A percentile compares a stretch with the other conserved stretches of the same genome.
Conservation (phyloP, 2,329 filamentous ascomycete genomes). For the Diplocarpon rosae region DNA sequence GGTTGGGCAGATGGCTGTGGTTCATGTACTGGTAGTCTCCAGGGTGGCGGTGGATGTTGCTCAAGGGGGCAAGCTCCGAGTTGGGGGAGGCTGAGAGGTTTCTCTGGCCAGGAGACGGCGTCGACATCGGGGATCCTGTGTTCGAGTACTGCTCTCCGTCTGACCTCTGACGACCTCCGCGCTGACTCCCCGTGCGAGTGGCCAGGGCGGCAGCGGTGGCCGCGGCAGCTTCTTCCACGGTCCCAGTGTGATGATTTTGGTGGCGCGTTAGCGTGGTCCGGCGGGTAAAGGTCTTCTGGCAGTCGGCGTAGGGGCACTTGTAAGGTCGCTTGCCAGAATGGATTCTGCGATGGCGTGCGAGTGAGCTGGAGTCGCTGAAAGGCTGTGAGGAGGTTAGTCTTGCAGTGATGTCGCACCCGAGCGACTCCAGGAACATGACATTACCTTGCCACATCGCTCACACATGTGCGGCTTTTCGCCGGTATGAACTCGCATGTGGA, state of each 20-base stretch:
- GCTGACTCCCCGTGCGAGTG: slow-evolving; percentile 28
- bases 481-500: slow-evolving; percentile 90
- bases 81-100: slow-evolving; percentile 70
- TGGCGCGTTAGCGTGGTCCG: slow-evolving; percentile 91
- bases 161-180: slow-evolving; percentile 45
- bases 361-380: slow-evolving; percentile 90
- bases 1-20: slow-evolving; percentile 68
- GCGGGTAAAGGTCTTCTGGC: slow-evolving; percentile 95
- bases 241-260: slow-evolving; percentile 91
- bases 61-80: slow-evolving; percentile 60
- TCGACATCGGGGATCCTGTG: slow-evolving; percentile 64
- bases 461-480: slow-evolving; percentile 98
- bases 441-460: slow-evolving; percentile 89
- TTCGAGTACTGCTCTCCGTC: slow-evolving; percentile 62
- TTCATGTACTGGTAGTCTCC: slow-evolving; percentile 66
- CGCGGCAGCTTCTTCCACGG: slow-evolving; percentile 83
- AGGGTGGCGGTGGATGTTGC: slow-evolving; percentile 42
- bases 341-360: slow-evolving; percentile 86
- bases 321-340: slow-evolving; percentile 94
- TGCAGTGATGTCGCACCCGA: too few relatives aligned
- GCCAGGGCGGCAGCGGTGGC: slow-evolving; percentile 81
- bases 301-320: slow-evolving; percentile 94
- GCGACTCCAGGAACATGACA: too few relatives aligned
- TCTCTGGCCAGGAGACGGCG: slow-evolving; percentile 73
- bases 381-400: slow-evolving; percentile 44